Percentiles rank a stretch among this genome's conserved stretches.
These are phyloP conservation scores for Thielaviopsis euricoi DNA, from an alignment of 2,329 filamentous ascomycete species.

Conservation along the genomic window DNA sequence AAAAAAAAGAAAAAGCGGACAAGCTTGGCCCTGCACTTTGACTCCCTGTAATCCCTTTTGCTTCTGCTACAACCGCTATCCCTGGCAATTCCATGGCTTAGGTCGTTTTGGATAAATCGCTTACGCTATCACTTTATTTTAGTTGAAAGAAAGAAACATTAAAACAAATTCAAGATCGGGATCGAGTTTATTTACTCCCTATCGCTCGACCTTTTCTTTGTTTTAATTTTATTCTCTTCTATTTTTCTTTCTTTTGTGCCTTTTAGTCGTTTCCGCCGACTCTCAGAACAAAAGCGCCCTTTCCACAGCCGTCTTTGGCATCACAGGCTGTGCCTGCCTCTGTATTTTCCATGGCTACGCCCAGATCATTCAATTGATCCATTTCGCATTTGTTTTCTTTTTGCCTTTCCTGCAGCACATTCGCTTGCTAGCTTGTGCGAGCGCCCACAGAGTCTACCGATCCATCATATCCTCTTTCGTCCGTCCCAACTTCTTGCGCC, in stretches of 20 bases:
- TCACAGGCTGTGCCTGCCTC: background rate
- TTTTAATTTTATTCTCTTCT: background rate
- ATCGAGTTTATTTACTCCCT: background rate
- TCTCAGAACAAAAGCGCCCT: background rate
- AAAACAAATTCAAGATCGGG: background rate
- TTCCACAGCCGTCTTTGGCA: background rate
- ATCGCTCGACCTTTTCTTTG: background rate
- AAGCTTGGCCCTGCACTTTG: background rate
- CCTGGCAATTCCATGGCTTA: background rate
- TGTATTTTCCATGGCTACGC: background rate
- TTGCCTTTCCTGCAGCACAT: background rate
- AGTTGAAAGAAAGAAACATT: background rate
- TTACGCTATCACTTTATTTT: background rate
- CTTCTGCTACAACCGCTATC: background rate
- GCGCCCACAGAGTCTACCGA: background rate
- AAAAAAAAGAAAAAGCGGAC: background rate
- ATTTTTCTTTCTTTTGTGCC: background rate
- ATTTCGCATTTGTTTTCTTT: constrained; percentile 12
- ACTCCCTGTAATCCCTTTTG: background rate
- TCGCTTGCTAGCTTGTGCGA: background rate
- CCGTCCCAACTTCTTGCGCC: background rate
- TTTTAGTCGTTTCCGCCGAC: background rate
- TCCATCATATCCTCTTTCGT: background rate
- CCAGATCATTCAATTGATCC: background rate
- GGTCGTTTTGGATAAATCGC: background rate